A percentile compares a stretch with the other conserved stretches of the same genome.
These are phyloP conservation scores for Pseudozyma flocculosa DNA, from an alignment of 1,284 basidiomycete species.

Conservation along the genomic window DNA sequence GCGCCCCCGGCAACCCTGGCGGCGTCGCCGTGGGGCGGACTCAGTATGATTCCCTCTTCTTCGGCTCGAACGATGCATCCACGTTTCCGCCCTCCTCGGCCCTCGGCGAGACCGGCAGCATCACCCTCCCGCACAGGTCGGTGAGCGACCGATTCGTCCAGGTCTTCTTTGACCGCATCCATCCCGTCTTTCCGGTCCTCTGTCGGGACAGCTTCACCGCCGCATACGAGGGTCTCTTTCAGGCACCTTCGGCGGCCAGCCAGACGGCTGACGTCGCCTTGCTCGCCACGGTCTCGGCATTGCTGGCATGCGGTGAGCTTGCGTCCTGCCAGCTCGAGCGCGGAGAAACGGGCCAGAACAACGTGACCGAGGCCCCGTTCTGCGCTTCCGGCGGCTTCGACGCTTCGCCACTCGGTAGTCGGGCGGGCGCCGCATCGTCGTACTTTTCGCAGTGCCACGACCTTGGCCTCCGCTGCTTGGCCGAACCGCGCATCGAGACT, in stretches of 20 bases:
- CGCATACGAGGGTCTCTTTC: not conserved
- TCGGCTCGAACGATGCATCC: too few relatives aligned
- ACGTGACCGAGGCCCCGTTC: not conserved
- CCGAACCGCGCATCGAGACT: not conserved
- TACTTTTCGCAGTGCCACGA: not conserved
- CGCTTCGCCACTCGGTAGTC: too few relatives aligned
- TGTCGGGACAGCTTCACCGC: not conserved
- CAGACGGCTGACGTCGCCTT: not conserved
- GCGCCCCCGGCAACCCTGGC: too few relatives aligned
- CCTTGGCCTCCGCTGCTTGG: not conserved
- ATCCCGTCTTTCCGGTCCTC: constrained; percentile 14
- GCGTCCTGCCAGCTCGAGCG: not conserved
- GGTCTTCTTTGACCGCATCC: constrained; percentile 8
- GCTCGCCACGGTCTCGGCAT: constrained; percentile 7
- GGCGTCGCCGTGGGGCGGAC: too few relatives aligned
- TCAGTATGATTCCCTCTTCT: too few relatives aligned
- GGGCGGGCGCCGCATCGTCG: not conserved
- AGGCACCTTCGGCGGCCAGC: not conserved
- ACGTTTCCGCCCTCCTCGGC: too few relatives aligned
- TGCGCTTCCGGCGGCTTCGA: too few relatives aligned
- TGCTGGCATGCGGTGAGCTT: constrained; percentile 5
- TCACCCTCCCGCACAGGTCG: not conserved
- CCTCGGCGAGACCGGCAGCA: too few relatives aligned
- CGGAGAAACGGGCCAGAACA: too few relatives aligned
- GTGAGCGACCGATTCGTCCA: not conserved